Evolutionary conservation across 768 basidiomycete species (phyloP).

Genomic region (Sistotremastrum niveocremeum): DNA sequence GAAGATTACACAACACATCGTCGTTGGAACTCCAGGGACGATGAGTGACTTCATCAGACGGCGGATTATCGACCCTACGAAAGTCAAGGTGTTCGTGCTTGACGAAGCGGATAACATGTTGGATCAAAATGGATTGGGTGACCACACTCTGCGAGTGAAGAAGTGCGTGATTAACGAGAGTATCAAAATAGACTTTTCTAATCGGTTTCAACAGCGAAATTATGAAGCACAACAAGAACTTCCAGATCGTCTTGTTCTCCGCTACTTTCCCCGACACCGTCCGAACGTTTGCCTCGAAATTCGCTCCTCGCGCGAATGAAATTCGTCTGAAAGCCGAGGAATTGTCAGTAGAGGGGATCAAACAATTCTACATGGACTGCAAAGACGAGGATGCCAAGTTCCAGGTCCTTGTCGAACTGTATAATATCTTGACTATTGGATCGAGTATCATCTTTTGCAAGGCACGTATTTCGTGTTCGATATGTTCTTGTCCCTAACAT

Average conservation of each 20-base stretch:
- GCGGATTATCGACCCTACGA: conserved; percentile 63
- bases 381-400: conserved; percentile 85
- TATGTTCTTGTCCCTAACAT: conserved; percentile 31
- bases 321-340: conserved; percentile 92
- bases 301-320: conserved; percentile 91
- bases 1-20: conserved; percentile 69
- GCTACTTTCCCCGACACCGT: conserved; percentile 96
- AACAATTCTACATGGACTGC: conserved; percentile 98
- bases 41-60: conserved; percentile 75
- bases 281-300: conserved; percentile 79
- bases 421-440: conserved; percentile 83
- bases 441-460: conserved; percentile 99
- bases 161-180: conserved; percentile 43
- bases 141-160: conserved; percentile 87
- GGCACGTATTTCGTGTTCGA: conserved; percentile 28
- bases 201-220: conserved; percentile 25
- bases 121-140: conserved; percentile 84
- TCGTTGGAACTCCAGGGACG: conserved; percentile 95
- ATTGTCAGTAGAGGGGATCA: conserved; percentile 84
- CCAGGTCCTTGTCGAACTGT: conserved; percentile 83
- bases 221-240: conserved; percentile 35
- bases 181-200: background rate
- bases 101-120: conserved; percentile 99
- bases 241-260: conserved; percentile 92
- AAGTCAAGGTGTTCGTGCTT: conserved; percentile 85